A percentile compares a stretch with the other conserved stretches of the same genome.
These are phyloP conservation scores for Ogataea angusta DNA, from an alignment of 805 yeast species.

Conservation along the genomic window DNA sequence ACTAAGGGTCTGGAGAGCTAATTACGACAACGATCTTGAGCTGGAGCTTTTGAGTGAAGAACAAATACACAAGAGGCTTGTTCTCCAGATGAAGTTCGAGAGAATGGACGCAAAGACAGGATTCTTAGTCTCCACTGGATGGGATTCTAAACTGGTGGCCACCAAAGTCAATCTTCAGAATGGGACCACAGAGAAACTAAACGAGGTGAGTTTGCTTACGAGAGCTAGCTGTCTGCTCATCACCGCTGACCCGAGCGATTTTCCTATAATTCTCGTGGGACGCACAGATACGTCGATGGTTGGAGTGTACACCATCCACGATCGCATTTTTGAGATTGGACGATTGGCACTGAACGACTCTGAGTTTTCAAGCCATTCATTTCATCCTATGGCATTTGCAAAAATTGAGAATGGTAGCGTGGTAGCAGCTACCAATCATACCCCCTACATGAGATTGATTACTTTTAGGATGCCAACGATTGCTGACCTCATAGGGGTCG, in stretches of 20 bases:
- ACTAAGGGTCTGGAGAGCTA: constrained; percentile 14
- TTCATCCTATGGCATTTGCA: constrained; percentile 51
- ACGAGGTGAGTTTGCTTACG: constrained; percentile 38
- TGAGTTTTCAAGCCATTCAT: constrained; percentile 61
- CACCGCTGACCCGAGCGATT: constrained; percentile 11
- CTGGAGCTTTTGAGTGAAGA: constrained; percentile 10
- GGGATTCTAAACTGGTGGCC: constrained; percentile 49
- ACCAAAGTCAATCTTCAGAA: constrained; percentile 26
- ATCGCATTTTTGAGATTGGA: constrained; percentile 34
- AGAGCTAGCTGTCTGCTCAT: constrained; percentile 52
- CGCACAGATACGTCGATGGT: constrained; percentile 59
- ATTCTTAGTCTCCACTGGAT: constrained; percentile 53
- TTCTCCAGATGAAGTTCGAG: constrained; percentile 24
- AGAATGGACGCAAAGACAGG: constrained; percentile 18
- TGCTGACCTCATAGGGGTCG: constrained; percentile 15
- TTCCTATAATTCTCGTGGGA: constrained; percentile 49
- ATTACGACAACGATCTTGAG: background rate
- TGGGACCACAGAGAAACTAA: constrained; percentile 17
- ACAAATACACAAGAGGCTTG: constrained; percentile 32
- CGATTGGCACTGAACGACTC: constrained; percentile 68
- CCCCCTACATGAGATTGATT: constrained; percentile 71
- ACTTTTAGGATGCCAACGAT: constrained; percentile 44
- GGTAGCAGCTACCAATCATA: constrained; percentile 71
- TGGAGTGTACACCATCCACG: constrained; percentile 37
- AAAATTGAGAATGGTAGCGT: constrained; percentile 33